These are phyloP conservation scores for Ganoderma boninense DNA, from an alignment of 1,284 basidiomycete species.

Conservation along the genomic window DNA sequence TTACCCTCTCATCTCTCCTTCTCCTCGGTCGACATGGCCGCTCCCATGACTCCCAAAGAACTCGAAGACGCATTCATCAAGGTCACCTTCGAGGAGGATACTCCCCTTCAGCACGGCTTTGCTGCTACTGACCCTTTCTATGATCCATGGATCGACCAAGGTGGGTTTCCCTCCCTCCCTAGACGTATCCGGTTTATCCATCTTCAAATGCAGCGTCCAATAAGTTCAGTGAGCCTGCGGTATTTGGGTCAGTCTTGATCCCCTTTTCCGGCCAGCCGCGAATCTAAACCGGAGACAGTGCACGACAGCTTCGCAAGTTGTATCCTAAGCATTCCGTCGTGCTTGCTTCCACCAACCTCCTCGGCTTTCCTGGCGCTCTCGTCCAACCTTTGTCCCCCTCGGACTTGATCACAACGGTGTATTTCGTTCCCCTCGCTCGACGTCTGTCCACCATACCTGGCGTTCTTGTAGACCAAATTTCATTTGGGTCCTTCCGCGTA, in stretches of 20 bases:
- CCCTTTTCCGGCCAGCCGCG: not conserved
- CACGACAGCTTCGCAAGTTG: slow-evolving; percentile 58
- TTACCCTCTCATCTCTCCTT: not conserved
- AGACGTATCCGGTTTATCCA: not conserved
- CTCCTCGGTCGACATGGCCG: slow-evolving; percentile 9
- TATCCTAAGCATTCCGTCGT: slow-evolving; percentile 72
- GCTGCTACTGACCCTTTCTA: slow-evolving; percentile 46
- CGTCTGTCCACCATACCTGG: slow-evolving; percentile 56
- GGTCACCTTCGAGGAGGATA: slow-evolving; percentile 53
- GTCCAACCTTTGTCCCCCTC: slow-evolving; percentile 55
- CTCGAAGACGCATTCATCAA: slow-evolving; percentile 59
- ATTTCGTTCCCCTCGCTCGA: slow-evolving; percentile 59
- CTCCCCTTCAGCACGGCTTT: slow-evolving; percentile 13
- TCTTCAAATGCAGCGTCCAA: slow-evolving; percentile 54
- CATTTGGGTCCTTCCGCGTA: slow-evolving; percentile 63
- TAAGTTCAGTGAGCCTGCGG: slow-evolving; percentile 51
- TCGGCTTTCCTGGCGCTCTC: slow-evolving; percentile 59
- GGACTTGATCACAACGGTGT: slow-evolving; percentile 56
- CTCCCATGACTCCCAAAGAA: slow-evolving; percentile 25
- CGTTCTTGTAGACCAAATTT: slow-evolving; percentile 56
- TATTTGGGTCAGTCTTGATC: slow-evolving; percentile 52
- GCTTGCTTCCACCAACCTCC: slow-evolving; percentile 56
- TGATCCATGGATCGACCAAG: slow-evolving; percentile 60
- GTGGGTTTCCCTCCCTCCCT: slow-evolving; percentile 43
- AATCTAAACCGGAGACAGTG: slow-evolving; percentile 43